A percentile compares a stretch with the other conserved stretches of the same genome.
These are phyloP conservation scores for Gyromitra esculenta DNA, from an alignment of 2,329 filamentous ascomycete genomes.

Conservation along the genomic window DNA sequence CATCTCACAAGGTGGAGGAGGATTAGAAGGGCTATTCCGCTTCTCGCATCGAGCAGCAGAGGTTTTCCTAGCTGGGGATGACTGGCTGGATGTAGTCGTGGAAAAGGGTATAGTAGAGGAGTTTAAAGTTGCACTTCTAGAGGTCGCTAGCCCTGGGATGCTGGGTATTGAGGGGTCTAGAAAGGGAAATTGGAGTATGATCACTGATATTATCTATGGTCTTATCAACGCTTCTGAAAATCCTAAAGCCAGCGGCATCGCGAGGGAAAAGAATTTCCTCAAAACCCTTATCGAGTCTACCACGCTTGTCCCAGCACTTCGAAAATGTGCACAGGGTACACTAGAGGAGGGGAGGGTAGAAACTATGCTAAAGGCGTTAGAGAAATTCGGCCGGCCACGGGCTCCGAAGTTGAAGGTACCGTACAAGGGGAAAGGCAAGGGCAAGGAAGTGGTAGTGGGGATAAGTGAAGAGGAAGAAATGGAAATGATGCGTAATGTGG, in stretches of 20 bases:
- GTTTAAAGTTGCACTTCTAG: slow-evolving; percentile 37
- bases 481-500: slow-evolving; percentile 83
- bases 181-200: slow-evolving; percentile 51
- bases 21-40: slow-evolving; percentile 18
- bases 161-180: slow-evolving; percentile 7
- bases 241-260: slow-evolving; percentile 12
- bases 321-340: slow-evolving; percentile 19
- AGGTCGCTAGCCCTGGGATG: slow-evolving; percentile 11
- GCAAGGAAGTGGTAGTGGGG: slow-evolving; percentile 33
- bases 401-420: not conserved
- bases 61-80: slow-evolving; percentile 50
- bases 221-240: slow-evolving; percentile 31
- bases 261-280: slow-evolving; percentile 37
- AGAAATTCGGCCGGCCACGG: slow-evolving; percentile 31
- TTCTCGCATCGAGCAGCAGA: slow-evolving; percentile 42
- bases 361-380: slow-evolving; percentile 33
- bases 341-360: slow-evolving; percentile 36
- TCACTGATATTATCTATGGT: slow-evolving; percentile 49
- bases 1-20: not conserved
- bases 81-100: slow-evolving; percentile 48
- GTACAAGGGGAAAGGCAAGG: slow-evolving; percentile 41
- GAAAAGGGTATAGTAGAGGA: slow-evolving; percentile 24
- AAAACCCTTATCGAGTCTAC: slow-evolving; percentile 36
- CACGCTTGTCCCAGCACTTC: slow-evolving; percentile 23
- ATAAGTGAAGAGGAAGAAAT: slow-evolving; percentile 69